Base-by-base conservation (phyloP, 768 basidiomycete species). In the Auriscalpium microsporum region DNA sequence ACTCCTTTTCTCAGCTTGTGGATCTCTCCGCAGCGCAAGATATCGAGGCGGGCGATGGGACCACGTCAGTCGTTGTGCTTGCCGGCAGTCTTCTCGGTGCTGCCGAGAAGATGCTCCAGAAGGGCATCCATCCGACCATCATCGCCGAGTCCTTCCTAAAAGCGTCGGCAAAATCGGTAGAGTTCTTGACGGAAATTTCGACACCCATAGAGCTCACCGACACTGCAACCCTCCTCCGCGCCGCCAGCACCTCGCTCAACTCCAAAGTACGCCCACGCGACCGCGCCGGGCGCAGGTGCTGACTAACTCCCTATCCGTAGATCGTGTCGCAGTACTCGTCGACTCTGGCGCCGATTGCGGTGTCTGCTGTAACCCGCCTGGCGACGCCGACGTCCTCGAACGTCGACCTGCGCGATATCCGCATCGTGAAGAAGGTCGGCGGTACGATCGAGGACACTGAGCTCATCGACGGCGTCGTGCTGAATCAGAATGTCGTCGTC, bases 391-490 rank as follows among this genome's bases (percentile, higher is more conserved):
- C 86, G 6, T 94, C 94, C 4, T 87, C 90, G 10, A 98, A 93
- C 65, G 96, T 99, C 51, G 96, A 99, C 71, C 83, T 99, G 21
- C 81, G 93, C 56, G 96, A 99, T 70, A 86, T 98, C 66, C 86
- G 96, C 35, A 78, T 99, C 61, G 94, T 99, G 51, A 98, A 95
- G 75, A 98, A 97, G 70, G 91, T 98, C 50, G 96, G 96, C 19
- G 96, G 96, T 45, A 98, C 96, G 2, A 99, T 99, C 58, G 96
- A 99, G 70, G 96, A 99, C 69, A 98, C 96, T 3, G 94, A 97
- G 64, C 81, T 99, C 16, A 81, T 96, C 23, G 94, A 98, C 56
- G 96, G 96, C 53, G 87, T 98, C 51, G 94, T 97, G n/a, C 77
- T 99, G 55, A 91, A 96, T 70, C 96, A 99, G 73, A 94, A 89